These are phyloP conservation scores for Syzygium malaccense DNA, from an alignment of 441 rosid genomes.

Conservation along the genomic window DNA sequence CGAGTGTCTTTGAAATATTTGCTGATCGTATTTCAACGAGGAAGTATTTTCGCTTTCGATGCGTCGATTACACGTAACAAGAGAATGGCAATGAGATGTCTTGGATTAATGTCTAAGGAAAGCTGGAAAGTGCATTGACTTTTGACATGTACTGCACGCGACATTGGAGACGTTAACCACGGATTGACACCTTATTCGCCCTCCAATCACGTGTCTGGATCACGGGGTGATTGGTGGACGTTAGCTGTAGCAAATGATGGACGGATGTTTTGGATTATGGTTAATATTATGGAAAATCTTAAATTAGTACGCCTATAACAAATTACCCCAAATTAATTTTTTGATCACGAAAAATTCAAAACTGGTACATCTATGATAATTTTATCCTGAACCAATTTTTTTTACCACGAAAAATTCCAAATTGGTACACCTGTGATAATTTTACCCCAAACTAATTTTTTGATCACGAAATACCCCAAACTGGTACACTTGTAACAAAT, in stretches of 20 bases:
- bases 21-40: not conserved
- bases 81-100: not conserved
- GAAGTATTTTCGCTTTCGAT: not conserved
- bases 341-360: too few species aligned
- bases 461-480: too few species aligned
- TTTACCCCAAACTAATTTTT: too few species aligned
- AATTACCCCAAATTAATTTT: too few species aligned
- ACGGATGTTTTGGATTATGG: not conserved
- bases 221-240: not conserved
- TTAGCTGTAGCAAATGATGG: not conserved
- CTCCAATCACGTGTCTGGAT: not conserved
- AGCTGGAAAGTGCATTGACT: not conserved
- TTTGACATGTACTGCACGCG: not conserved
- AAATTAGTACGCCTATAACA: fast-evolving
- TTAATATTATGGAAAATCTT: too few species aligned
- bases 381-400: too few species aligned
- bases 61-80: not conserved
- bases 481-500: too few species aligned
- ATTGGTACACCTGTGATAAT: too few species aligned
- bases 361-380: too few species aligned
- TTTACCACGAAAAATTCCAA: too few species aligned
- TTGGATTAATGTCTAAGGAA: not conserved
- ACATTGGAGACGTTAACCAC: not conserved
- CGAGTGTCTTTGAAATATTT: not conserved
- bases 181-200: not conserved